A percentile compares a stretch with the other conserved stretches of the same genome.
Evolutionary conservation across 2,329 filamentous ascomycete species (phyloP).

Genomic region (Claviceps lovelessii): DNA sequence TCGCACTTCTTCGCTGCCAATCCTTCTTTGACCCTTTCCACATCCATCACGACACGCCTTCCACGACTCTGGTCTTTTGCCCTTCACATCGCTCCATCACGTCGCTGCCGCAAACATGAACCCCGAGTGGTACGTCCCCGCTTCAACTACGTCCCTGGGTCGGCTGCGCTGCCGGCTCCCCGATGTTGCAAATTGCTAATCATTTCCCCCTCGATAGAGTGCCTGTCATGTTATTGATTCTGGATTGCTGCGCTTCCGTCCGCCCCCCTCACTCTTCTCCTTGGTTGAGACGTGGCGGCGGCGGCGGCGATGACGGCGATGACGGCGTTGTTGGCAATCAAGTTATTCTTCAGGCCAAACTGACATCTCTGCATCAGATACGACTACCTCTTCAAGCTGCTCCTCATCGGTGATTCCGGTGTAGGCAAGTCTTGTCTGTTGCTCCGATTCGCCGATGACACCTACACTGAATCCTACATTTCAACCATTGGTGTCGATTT

Average conservation of each 20-base stretch:
- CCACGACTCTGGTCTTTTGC: constrained; percentile 1
- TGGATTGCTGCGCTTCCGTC: background rate
- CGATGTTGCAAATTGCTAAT: constrained; percentile 10
- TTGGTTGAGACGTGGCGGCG: background rate
- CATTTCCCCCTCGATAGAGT: constrained; percentile 1
- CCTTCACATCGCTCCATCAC: constrained; percentile 1
- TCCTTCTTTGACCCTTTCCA: constrained; percentile 11
- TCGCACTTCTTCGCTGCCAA: constrained; percentile 9
- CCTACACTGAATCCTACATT: constrained; percentile 99
- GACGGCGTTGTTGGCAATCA: too few species aligned
- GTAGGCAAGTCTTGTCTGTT: constrained; percentile 99
- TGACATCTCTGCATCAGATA: constrained; percentile 51
- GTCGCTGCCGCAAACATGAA: constrained; percentile 52
- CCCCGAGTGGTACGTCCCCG: constrained; percentile 68
- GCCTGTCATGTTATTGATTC: background rate
- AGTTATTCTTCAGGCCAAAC: background rate
- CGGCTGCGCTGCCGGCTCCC: constrained; percentile 11
- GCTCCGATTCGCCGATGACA: constrained; percentile 94
- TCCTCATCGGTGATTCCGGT: constrained; percentile 99
- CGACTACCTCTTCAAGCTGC: constrained; percentile 99
- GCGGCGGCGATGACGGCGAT: background rate
- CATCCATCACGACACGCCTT: constrained; percentile 13
- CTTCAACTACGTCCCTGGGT: constrained; percentile 15
- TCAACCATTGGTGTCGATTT: constrained; percentile 99
- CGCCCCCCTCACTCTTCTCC: background rate